phyloP scores from a whole-genome alignment of 1,139 yeast species.

The Wickerhamiella infanticola region DNA sequence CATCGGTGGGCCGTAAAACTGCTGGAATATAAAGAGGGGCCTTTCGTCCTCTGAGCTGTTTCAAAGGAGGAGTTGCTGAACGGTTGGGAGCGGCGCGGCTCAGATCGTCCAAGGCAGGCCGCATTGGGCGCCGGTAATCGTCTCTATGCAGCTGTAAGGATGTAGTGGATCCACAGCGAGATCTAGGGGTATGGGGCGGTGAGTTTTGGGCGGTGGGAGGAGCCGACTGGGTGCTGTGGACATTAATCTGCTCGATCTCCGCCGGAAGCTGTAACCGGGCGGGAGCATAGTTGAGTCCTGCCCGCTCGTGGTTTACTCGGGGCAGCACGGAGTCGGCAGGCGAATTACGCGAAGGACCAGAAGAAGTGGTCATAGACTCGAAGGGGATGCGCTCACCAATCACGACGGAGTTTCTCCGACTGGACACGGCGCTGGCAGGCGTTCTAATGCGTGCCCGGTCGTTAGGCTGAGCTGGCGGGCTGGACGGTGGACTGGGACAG shows the following conservation, averaged over 20 bases:
- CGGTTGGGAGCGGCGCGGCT: neutral
- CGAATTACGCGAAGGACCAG: slow-evolving; percentile 1
- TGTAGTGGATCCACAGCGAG: neutral
- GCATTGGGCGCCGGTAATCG: neutral
- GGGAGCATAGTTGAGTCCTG: slow-evolving; percentile 1
- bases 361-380: slow-evolving; percentile 8
- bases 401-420: slow-evolving; percentile 15
- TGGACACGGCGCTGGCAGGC: slow-evolving; percentile 19
- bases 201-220: neutral
- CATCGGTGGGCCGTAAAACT: slow-evolving; percentile 46
- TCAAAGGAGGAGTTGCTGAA: slow-evolving; percentile 15
- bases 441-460: slow-evolving; percentile 21
- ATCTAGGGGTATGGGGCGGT: neutral
- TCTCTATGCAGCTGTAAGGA: neutral
- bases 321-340: slow-evolving; percentile 1
- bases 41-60: slow-evolving; percentile 35
- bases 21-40: slow-evolving; percentile 86
- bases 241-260: neutral
- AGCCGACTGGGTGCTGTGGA: neutral
- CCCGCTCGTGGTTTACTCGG: neutral
- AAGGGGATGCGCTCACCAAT: slow-evolving; percentile 24
- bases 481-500: slow-evolving; percentile 10
- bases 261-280: slow-evolving; percentile 1
- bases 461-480: slow-evolving; percentile 17
- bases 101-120: slow-evolving; percentile 3